phyloP scores from a whole-genome alignment of 2,329 filamentous ascomycete genomes.

The Colletotrichum lupini region DNA sequence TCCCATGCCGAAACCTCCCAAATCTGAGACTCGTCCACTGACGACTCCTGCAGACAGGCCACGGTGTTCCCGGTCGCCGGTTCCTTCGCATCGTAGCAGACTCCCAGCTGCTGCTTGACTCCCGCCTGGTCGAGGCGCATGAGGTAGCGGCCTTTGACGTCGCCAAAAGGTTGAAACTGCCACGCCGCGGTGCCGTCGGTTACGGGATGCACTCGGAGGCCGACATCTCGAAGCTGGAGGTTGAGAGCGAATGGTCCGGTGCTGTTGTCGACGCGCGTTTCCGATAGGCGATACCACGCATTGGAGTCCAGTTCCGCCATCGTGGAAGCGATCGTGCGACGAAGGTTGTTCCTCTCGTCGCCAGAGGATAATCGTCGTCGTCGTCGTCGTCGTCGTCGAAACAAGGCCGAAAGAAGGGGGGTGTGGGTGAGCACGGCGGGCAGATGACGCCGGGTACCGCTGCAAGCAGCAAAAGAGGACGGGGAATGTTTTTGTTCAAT shows the following conservation, averaged over 20 bases:
- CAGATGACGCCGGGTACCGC: slow-evolving; percentile 23
- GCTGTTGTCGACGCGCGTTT: slow-evolving; percentile 46
- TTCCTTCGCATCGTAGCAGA: slow-evolving; percentile 43
- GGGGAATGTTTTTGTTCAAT: slow-evolving; percentile 31
- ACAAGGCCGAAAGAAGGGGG: slow-evolving; percentile 22
- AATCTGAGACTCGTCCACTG: slow-evolving; percentile 43
- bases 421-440: background rate
- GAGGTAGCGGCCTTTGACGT: slow-evolving; percentile 44
- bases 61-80: slow-evolving; percentile 41
- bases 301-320: slow-evolving; percentile 44
- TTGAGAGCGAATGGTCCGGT: slow-evolving; percentile 38
- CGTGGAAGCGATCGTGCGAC: slow-evolving; percentile 13
- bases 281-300: slow-evolving; percentile 49
- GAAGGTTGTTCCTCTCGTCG: background rate
- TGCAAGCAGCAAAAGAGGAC: slow-evolving; percentile 17
- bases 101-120: slow-evolving; percentile 44
- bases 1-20: slow-evolving; percentile 47
- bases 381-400: background rate
- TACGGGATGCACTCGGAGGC: slow-evolving; percentile 39
- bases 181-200: slow-evolving; percentile 37
- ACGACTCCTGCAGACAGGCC: slow-evolving; percentile 43
- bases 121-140: slow-evolving; percentile 44
- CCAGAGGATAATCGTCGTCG: background rate
- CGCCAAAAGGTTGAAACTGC: slow-evolving; percentile 45
- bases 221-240: slow-evolving; percentile 37